A percentile compares a stretch with the other conserved stretches of the same genome.
Conservation (phyloP, 345 rosid genomes). For the Aquilaria malaccensis region DNA sequence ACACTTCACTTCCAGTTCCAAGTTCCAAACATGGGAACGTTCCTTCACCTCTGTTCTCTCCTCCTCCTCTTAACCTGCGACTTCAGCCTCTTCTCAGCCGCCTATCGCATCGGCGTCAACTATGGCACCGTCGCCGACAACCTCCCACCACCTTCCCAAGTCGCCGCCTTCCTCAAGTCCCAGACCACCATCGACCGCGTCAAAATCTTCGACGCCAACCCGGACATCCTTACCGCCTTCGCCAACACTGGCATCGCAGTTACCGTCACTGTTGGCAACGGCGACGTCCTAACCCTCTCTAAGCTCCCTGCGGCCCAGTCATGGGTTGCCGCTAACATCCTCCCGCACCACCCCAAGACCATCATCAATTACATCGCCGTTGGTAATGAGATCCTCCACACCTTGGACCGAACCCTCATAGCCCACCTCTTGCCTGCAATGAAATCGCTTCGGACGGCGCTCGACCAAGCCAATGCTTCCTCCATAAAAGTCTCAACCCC, state of each 20-base stretch:
- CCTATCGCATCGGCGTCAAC: constrained; percentile 67
- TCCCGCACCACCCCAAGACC: constrained; percentile 48
- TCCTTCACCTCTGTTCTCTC: background rate
- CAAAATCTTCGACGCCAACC: constrained; percentile 76
- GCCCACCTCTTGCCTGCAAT: constrained; percentile 60
- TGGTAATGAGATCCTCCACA: constrained; percentile 70
- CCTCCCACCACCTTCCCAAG: constrained; percentile 68
- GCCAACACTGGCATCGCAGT: constrained; percentile 58
- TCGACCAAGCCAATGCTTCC: constrained; percentile 43
- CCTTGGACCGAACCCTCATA: constrained; percentile 49
- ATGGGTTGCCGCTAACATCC: constrained; percentile 49
- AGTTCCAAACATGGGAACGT: constrained; percentile 16
- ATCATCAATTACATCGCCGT: constrained; percentile 52
- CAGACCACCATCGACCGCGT: constrained; percentile 59
- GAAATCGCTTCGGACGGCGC: constrained; percentile 51
- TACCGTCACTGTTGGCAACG: constrained; percentile 66
- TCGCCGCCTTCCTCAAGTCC: constrained; percentile 56
- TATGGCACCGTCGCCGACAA: constrained; percentile 76
- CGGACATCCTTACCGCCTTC: constrained; percentile 61
- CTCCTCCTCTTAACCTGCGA: constrained; percentile 14
- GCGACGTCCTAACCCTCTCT: constrained; percentile 50
- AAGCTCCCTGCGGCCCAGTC: constrained; percentile 49
- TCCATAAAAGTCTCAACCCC: constrained; percentile 60
- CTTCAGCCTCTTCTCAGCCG: constrained; percentile 18
- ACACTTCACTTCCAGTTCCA: too few relatives aligned